Percentiles rank a stretch among this genome's conserved stretches.
These are phyloP conservation scores for Neonothopanus nambi DNA, from an alignment of 1,284 basidiomycete genomes.

Conservation along the genomic window DNA sequence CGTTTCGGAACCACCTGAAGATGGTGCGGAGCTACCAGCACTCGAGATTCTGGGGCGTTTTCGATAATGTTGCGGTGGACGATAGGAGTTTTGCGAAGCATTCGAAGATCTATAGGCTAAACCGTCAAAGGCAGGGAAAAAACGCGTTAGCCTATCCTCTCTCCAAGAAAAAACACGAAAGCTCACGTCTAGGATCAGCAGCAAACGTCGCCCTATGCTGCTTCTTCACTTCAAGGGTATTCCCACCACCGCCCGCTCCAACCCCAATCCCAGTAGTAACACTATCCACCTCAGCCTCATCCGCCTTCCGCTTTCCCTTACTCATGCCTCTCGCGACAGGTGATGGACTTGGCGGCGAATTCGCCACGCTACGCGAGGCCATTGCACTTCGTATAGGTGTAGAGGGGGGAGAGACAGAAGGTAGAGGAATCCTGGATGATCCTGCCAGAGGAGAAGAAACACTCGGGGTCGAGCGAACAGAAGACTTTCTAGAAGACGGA, in stretches of 20 bases:
- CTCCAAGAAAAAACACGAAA: constrained; percentile 4
- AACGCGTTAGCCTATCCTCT: constrained; percentile 8
- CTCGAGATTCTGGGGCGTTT: constrained; percentile 64
- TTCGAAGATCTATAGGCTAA: constrained; percentile 43
- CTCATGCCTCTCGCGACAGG: background rate
- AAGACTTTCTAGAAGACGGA: constrained; percentile 4
- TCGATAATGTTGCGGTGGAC: constrained; percentile 61
- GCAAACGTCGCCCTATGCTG: constrained; percentile 44
- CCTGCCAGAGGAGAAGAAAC: constrained; percentile 8
- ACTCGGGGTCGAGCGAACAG: background rate
- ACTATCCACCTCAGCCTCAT: constrained; percentile 39
- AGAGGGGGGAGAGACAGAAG: constrained; percentile 1
- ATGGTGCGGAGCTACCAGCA: constrained; percentile 29
- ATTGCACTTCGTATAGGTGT: constrained; percentile 8
- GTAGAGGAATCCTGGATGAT: background rate
- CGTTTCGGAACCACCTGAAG: background rate
- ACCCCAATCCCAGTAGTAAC: background rate
- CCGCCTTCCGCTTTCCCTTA: constrained; percentile 47
- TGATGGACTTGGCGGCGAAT: background rate
- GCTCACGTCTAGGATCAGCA: constrained; percentile 41
- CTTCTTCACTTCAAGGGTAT: constrained; percentile 34
- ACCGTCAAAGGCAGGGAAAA: too few species aligned
- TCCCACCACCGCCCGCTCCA: constrained; percentile 40
- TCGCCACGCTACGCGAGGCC: background rate
- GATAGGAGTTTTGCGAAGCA: constrained; percentile 37